These are phyloP conservation scores for Capsicum baccatum DNA, from an alignment of 257 asterid species.

Conservation along the genomic window DNA sequence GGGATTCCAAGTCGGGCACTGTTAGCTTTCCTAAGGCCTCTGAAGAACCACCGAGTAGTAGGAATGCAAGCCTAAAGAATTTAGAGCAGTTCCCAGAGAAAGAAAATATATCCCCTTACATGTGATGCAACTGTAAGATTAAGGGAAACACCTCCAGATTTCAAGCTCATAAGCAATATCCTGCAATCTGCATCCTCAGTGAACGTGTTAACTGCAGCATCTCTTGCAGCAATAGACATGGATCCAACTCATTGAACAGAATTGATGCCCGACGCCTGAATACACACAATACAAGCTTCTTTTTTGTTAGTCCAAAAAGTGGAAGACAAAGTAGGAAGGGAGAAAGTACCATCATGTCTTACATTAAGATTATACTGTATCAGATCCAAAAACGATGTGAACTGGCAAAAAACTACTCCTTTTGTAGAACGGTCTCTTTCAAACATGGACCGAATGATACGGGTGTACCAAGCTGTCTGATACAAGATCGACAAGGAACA, in stretches of 20 bases:
- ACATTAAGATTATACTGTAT: conserved; percentile 70
- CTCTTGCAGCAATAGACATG: conserved; percentile 83
- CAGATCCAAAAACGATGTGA: conserved; percentile 88
- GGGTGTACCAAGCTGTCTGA: no score
- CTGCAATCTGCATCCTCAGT: conserved; percentile 78
- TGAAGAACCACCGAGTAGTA: conserved; percentile 63
- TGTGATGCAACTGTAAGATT: conserved; percentile 94
- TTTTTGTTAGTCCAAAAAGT: neutral
- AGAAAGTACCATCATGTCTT: neutral
- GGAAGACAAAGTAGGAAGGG: neutral
- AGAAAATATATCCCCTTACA: conserved; percentile 47
- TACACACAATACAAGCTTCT: neutral
- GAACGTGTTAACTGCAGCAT: conserved; percentile 70
- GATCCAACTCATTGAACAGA: conserved; percentile 84
- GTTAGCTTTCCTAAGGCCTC: conserved; percentile 79
- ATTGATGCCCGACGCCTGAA: conserved; percentile 65
- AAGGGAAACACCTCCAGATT: conserved; percentile 95
- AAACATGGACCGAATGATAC: conserved; percentile 53
- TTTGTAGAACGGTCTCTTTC: conserved; percentile 78
- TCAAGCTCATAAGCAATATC: conserved; percentile 83
- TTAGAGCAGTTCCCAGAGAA: neutral
- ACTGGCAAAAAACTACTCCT: conserved; percentile 91
- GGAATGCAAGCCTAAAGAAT: neutral
- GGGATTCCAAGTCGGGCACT: conserved; percentile 68
- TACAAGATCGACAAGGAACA: no score